phyloP scores from a whole-genome alignment of 75 land plant genomes.

The Sequoia sempervirens region DNA sequence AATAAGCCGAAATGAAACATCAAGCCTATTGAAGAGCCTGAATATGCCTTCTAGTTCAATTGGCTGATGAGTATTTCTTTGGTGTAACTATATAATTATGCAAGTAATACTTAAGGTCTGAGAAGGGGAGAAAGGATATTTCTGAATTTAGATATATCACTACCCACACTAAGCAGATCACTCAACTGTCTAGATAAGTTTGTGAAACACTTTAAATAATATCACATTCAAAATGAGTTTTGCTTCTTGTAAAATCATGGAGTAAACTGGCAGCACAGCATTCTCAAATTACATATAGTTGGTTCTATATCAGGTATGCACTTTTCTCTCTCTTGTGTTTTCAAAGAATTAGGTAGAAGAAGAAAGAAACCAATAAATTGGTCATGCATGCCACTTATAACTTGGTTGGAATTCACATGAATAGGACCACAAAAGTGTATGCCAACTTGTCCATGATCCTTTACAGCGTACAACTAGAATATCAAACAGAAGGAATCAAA shows the following conservation, averaged over 20 bases:
- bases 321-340: background rate
- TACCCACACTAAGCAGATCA: background rate
- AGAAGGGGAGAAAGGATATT: background rate
- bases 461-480: background rate
- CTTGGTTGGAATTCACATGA: background rate
- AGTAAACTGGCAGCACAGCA: background rate
- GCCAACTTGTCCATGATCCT: background rate
- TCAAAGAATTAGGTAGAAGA: background rate
- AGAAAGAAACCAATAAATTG: background rate
- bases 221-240: background rate
- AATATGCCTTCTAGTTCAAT: background rate
- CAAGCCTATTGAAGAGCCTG: too few species aligned
- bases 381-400: background rate
- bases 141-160: background rate
- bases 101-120: background rate
- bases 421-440: background rate
- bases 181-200: background rate
- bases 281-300: background rate
- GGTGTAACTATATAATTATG: background rate
- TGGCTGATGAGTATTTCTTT: background rate
- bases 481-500: background rate
- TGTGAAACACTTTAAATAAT: background rate
- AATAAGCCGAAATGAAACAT: too few species aligned
- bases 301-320: background rate
- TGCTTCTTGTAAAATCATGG: background rate